Evolutionary conservation across 371 early-diverging fungal genomes (phyloP), one percentile per base, ranked within the genome.

Genomic region (Mortierella sp.): DNA sequence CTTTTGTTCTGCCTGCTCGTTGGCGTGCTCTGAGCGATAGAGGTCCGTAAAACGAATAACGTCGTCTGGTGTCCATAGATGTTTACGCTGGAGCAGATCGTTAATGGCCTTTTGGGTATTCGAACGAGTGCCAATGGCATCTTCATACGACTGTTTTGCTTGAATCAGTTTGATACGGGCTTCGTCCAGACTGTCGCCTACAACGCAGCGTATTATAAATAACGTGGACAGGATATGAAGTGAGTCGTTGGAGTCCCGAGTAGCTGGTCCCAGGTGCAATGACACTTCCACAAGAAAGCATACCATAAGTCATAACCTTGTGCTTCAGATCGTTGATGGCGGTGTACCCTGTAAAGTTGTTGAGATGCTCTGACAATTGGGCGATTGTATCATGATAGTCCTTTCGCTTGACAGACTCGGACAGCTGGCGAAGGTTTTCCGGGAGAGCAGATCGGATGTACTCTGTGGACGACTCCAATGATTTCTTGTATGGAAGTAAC

Each of bases 41-140:
- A 98, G 87, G 27, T 90, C 89, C 0, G 97, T 96, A 62, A 97
- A 95, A 16, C 87, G 86, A 2, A 87, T 87, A 1, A 97, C 93
- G 68, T 98, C 98, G 26, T 89, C 84, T 26, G 91, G 92, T 13
- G 89, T 82, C 96, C 96, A 95, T 18, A 86, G 60, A 64, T 93
- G 92, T 71, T 96, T 96, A 41, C 97, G 87, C 65, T 95, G 95
- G 28, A 95, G 79, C 8, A 97, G 81, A 23, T 92, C 89, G 61
- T 94, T 96, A 71, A 96, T 91, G 62, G 93, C 95, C 26, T 91
- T 84, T 78, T 97, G 98, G n/a, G 88, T 88, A 16, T 72, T 72
- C 0, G 93, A 83, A 9, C 96, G 86, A 13, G 85, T 85, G 5
- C 90, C 87, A 42, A 94, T 88, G 0, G 89, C 87, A 14, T 78